phyloP scores from a whole-genome alignment of 257 asterid genomes.

The Datura wrightii region DNA sequence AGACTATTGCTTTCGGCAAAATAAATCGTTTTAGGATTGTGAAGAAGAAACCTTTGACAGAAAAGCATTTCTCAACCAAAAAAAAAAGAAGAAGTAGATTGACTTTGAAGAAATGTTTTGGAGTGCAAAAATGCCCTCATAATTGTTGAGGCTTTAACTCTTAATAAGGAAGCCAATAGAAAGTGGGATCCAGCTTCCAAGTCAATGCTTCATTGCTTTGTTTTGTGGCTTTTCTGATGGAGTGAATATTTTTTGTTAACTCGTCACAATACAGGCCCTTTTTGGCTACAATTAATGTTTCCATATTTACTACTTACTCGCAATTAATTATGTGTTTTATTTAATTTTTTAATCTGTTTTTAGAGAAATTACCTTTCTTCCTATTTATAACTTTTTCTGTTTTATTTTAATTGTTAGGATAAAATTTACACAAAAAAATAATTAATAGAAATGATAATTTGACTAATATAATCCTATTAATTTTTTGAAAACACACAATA shows the following conservation, averaged over 20 bases:
- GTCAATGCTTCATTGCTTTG: slow-evolving; percentile 33
- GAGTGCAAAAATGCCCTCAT: slow-evolving; percentile 23
- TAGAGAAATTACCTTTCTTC: too few species aligned
- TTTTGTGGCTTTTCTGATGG: neutral
- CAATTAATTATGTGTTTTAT: too few species aligned
- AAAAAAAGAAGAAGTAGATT: slow-evolving; percentile 17
- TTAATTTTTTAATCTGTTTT: too few species aligned
- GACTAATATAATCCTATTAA: too few species aligned
- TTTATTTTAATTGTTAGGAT: too few species aligned
- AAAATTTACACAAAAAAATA: too few species aligned
- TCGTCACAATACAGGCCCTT: neutral
- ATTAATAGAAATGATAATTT: too few species aligned
- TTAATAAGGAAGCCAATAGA: slow-evolving; percentile 26
- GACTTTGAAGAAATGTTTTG: slow-evolving; percentile 32
- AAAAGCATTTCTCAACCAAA: slow-evolving; percentile 22
- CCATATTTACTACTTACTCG: too few species aligned
- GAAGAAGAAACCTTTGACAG: slow-evolving; percentile 21
- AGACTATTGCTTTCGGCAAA: slow-evolving; percentile 16
- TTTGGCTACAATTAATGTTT: neutral
- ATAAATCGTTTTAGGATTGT: neutral
- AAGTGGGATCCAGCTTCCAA: slow-evolving; percentile 25
- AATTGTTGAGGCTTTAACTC: slow-evolving; percentile 12
- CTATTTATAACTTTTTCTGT: too few species aligned
- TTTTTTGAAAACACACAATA: too few species aligned
- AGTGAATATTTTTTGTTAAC: neutral